These are phyloP conservation scores for Thuja plicata DNA, from an alignment of 83 land plant genomes.

Conservation along the genomic window DNA sequence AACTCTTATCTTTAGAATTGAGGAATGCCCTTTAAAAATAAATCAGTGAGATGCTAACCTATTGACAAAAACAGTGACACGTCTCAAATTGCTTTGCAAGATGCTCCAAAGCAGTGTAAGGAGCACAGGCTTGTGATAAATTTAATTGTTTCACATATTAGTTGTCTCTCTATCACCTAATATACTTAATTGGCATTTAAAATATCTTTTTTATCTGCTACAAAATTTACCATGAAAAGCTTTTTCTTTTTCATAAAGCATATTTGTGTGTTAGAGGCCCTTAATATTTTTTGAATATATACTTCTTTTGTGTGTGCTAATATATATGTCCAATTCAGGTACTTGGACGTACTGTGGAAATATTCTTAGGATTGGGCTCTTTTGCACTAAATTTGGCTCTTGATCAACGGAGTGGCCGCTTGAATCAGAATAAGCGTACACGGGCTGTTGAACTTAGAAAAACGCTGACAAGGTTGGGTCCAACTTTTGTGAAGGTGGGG, in stretches of 20 bases:
- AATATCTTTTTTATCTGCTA: neutral
- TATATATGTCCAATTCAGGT: slow-evolving; percentile 28
- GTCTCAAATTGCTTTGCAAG: neutral
- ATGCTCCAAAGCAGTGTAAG: slow-evolving; percentile 6
- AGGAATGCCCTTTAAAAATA: neutral
- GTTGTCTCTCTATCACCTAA: neutral
- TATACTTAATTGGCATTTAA: neutral
- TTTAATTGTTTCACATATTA: neutral
- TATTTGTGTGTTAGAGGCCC: neutral
- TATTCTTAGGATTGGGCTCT: slow-evolving; percentile 51
- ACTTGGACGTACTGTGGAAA: slow-evolving; percentile 47
- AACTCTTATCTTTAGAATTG: neutral
- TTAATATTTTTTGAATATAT: neutral
- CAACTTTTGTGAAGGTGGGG: slow-evolving; percentile 95
- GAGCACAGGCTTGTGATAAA: neutral
- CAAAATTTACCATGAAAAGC: neutral
- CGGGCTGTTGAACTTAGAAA: slow-evolving; percentile 72
- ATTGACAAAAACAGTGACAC: too few relatives aligned
- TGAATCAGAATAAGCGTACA: slow-evolving; percentile 44
- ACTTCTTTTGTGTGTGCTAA: neutral
- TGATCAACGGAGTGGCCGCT: slow-evolving; percentile 50
- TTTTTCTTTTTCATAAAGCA: neutral
- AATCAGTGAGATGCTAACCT: neutral
- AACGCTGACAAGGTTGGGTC: slow-evolving; percentile 75
- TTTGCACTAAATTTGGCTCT: slow-evolving; percentile 51